These are phyloP conservation scores for Aspergillus novoparasiticus DNA, from an alignment of 2,329 filamentous ascomycete species.

Conservation along the genomic window DNA sequence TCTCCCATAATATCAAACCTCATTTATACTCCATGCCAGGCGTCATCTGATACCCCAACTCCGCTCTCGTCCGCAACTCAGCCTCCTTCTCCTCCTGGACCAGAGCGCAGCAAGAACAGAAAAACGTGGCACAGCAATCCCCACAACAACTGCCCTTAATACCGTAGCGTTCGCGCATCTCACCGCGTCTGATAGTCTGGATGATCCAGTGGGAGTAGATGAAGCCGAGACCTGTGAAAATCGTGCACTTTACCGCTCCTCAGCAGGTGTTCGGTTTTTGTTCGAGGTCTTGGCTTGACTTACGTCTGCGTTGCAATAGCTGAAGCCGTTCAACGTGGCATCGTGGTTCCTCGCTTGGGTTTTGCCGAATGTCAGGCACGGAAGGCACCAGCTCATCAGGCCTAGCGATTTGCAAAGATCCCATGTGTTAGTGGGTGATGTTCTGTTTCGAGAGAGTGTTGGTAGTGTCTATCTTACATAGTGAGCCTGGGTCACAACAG, in stretches of 20 bases:
- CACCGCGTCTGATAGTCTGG: conserved; percentile 20
- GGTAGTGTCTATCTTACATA: conserved; percentile 15
- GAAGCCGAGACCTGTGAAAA: conserved; percentile 18
- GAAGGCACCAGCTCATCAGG: conserved; percentile 19
- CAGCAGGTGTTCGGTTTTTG: background rate
- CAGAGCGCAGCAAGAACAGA: conserved; percentile 23
- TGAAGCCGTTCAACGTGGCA: conserved; percentile 10
- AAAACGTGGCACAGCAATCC: conserved; percentile 22
- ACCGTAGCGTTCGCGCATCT: conserved; percentile 19
- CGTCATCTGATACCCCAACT: conserved; percentile 7
- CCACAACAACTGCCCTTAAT: conserved; percentile 21
- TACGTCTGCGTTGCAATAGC: conserved; percentile 16
- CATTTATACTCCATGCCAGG: background rate
- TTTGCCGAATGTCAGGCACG: conserved; percentile 23
- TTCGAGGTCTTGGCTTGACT: background rate
- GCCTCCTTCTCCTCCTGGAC: conserved; percentile 26
- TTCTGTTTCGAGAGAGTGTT: background rate
- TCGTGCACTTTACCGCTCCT: conserved; percentile 10
- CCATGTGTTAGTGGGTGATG: background rate
- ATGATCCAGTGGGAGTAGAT: conserved; percentile 21
- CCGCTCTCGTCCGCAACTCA: conserved; percentile 19
- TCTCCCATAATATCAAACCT: background rate
- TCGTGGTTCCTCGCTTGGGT: conserved; percentile 17
- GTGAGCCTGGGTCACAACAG: conserved; percentile 18
- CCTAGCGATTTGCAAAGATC: background rate